These are phyloP conservation scores for Phellopilus nigrolimitatus DNA, from an alignment of 1,284 basidiomycete genomes.

Conservation along the genomic window DNA sequence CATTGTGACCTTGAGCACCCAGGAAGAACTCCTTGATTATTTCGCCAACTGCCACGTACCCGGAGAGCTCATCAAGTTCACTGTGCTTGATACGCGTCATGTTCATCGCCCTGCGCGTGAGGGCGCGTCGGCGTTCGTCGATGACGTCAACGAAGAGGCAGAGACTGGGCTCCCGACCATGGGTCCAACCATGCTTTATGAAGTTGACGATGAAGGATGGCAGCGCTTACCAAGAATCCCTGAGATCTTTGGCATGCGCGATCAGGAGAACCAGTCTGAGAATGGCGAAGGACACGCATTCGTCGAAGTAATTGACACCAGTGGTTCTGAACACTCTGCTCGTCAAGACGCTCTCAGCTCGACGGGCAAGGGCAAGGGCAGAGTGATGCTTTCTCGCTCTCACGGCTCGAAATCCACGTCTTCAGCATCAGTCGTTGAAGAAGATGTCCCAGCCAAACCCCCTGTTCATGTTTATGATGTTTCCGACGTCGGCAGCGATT, in stretches of 20 bases:
- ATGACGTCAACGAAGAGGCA: slow-evolving; percentile 32
- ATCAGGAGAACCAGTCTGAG: slow-evolving; percentile 19
- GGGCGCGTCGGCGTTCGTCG: slow-evolving; percentile 28
- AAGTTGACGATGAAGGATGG: slow-evolving; percentile 60
- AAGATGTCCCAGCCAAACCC: slow-evolving; percentile 46
- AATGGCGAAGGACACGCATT: slow-evolving; percentile 47
- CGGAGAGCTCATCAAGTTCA: slow-evolving; percentile 46
- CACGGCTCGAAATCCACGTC: slow-evolving; percentile 36
- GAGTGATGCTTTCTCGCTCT: slow-evolving; percentile 26
- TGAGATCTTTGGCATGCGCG: slow-evolving; percentile 28
- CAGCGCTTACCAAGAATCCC: slow-evolving; percentile 40
- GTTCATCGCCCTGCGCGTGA: slow-evolving; percentile 28
- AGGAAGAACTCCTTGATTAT: slow-evolving; percentile 63
- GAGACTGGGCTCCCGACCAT: slow-evolving; percentile 9
- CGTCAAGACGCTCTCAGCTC: slow-evolving; percentile 19
- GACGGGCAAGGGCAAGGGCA: slow-evolving; percentile 51
- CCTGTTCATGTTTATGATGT: slow-evolving; percentile 56
- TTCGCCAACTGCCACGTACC: slow-evolving; percentile 36
- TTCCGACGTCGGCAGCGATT: slow-evolving; percentile 19
- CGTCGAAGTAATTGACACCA: slow-evolving; percentile 56
- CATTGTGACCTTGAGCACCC: slow-evolving; percentile 65
- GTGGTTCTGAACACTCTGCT: slow-evolving; percentile 28
- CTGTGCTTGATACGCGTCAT: slow-evolving; percentile 54
- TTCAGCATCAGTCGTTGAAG: slow-evolving; percentile 50
- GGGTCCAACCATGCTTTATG: slow-evolving; percentile 37